These are phyloP conservation scores for Fonsecaea erecta DNA, from an alignment of 2,329 filamentous ascomycete genomes.

Conservation along the genomic window DNA sequence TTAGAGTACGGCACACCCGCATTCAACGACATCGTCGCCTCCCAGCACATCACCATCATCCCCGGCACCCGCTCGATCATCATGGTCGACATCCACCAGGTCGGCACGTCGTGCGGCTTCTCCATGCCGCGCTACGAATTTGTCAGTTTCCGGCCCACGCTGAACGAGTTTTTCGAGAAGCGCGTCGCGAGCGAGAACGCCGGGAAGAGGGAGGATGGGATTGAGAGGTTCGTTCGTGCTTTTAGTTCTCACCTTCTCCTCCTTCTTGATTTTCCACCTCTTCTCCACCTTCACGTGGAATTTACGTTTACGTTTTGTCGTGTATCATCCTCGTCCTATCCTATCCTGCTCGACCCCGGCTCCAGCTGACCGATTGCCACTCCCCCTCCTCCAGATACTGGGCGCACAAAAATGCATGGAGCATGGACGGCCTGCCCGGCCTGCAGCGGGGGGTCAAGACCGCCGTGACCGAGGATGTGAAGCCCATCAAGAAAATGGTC, in stretches of 20 bases:
- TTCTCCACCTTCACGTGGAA: too few species aligned
- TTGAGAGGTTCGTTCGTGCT: conserved; percentile 36
- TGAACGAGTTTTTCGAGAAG: conserved; percentile 37
- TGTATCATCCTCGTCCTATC: too few species aligned
- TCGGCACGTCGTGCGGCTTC: conserved; percentile 70
- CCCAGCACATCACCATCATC: conserved; percentile 42
- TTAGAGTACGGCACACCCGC: conserved; percentile 63
- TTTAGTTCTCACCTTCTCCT: background rate
- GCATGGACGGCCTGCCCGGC: conserved; percentile 65
- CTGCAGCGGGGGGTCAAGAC: conserved; percentile 44
- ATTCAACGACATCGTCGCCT: conserved; percentile 51
- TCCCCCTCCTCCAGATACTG: conserved; percentile 55
- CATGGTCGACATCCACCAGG: conserved; percentile 65
- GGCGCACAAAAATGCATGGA: conserved; percentile 58
- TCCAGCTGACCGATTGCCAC: too few species aligned
- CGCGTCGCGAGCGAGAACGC: conserved; percentile 45
- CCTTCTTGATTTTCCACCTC: background rate
- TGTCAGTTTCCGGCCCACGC: conserved; percentile 31
- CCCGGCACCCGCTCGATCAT: conserved; percentile 64
- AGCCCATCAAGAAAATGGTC: conserved; percentile 38
- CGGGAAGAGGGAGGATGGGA: conserved; percentile 53
- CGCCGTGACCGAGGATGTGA: conserved; percentile 29
- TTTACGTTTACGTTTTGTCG: too few species aligned
- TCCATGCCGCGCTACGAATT: conserved; percentile 52
- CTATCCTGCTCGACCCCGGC: too few species aligned